These are phyloP conservation scores for Globisporangium heterothallicum DNA, from an alignment of 352 stramenopile genomes.

Conservation along the genomic window DNA sequence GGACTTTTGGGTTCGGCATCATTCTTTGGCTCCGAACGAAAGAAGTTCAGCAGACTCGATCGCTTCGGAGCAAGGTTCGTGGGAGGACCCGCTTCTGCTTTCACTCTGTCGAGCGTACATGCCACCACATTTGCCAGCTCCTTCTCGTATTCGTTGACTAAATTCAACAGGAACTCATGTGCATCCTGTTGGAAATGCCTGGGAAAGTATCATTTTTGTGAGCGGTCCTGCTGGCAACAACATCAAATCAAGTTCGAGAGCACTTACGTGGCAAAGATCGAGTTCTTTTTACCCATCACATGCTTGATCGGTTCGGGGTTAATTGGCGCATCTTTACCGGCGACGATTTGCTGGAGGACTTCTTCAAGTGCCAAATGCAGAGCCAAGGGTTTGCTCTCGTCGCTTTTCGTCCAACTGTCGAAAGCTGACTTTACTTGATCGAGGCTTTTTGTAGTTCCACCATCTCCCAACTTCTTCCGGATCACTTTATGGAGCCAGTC, in stretches of 20 bases:
- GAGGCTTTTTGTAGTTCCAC: constrained; percentile 23
- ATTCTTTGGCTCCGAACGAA: constrained; percentile 27
- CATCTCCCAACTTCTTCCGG: constrained; percentile 29
- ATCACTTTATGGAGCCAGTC: constrained; percentile 59
- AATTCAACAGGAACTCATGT: constrained; percentile 81
- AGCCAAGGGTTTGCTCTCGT: constrained; percentile 45
- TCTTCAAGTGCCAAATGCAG: constrained; percentile 53
- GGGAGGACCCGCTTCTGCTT: constrained; percentile 16
- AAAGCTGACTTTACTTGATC: constrained; percentile 44
- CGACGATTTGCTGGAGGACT: constrained; percentile 53
- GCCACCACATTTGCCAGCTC: constrained; percentile 57
- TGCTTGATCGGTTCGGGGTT: constrained; percentile 76
- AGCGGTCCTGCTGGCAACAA: background rate
- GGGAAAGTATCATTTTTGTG: background rate
- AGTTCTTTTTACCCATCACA: constrained; percentile 70
- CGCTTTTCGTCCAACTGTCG: constrained; percentile 37
- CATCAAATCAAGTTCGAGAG: background rate
- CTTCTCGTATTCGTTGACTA: constrained; percentile 83
- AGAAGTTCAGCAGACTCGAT: constrained; percentile 60
- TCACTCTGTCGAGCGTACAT: constrained; percentile 12
- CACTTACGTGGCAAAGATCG: constrained; percentile 81
- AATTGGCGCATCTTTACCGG: constrained; percentile 63
- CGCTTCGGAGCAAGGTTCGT: constrained; percentile 22
- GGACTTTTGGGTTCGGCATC: constrained; percentile 3
- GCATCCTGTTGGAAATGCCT: constrained; percentile 84